Evolutionary conservation across 768 basidiomycete species (phyloP), one percentile per base, ranked within the genome.

Genomic region (Tricholomella constricta): DNA sequence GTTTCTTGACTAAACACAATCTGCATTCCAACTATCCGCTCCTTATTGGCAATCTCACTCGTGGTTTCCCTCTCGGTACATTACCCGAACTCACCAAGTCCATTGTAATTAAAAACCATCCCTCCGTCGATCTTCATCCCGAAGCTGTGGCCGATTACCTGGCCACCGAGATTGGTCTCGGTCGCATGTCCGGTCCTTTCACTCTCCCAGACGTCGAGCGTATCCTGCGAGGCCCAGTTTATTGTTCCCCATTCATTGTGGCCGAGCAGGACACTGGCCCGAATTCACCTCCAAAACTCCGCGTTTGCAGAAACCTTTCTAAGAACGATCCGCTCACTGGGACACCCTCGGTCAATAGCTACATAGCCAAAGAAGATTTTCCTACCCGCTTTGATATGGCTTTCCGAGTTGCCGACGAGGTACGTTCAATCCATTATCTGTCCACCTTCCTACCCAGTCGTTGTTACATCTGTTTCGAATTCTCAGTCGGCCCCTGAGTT

Each of bases 21-120:
- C 49, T 51, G 1, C 11, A 2, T 10, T 23, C 20, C 0, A 8
- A 2, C 1, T 35, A 66, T 36, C 62, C 68, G 1, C n/a, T 45
- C 25, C 55, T 70, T 0, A 34, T 60, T 2, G 10, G 26, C 1
- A 64, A 66, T 17, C 43, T 69, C 4, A n/a, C 11, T 1, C 10
- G 54, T 23, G 63, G 68, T 10, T 67, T 69, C 35, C 65, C 63
- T 6, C 55, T 69, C 19, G 66, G 64, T 11, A 29, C 57, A 3
- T 55, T 69, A 6, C 68, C 67, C 2, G 1, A 17, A 20, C 19
- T 6, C 11, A 4, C 1, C n/a, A n/a, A 45, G 6, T 45, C 31
- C 1, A 9, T 45, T 4, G 29, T 45, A 4, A 45, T 45, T 15
- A 31, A 31, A 45, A 45, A 45, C 7, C 44, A 45, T 29, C 44